phyloP scores from a whole-genome alignment of 2,329 filamentous ascomycete genomes.

The Colletotrichum lini region DNA sequence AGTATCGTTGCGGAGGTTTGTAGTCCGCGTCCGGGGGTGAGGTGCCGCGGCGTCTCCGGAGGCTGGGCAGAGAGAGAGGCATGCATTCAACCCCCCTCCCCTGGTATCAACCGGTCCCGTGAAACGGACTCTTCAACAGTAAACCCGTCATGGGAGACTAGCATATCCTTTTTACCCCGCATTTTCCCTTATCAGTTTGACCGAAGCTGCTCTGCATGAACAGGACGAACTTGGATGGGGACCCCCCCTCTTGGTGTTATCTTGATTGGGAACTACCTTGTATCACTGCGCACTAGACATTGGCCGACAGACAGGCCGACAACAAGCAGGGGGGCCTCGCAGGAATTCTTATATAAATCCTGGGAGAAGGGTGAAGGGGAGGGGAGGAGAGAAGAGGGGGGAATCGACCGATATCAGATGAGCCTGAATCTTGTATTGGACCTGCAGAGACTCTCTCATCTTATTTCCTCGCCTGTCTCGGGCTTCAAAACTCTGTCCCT shows the following conservation, averaged over 20 bases:
- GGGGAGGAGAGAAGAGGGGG: background rate
- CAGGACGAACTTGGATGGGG: background rate
- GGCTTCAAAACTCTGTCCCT: background rate
- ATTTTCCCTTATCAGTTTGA: slow-evolving; percentile 1
- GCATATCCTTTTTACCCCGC: background rate
- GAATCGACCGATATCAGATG: background rate
- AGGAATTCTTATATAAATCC: background rate
- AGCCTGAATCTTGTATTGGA: background rate
- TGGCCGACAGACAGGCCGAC: too few species aligned
- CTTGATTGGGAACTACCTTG: background rate
- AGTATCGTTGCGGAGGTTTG: slow-evolving; percentile 35
- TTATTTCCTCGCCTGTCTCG: background rate
- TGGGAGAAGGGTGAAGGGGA: too few species aligned
- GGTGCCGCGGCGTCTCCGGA: slow-evolving; percentile 1
- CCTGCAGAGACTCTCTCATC: background rate
- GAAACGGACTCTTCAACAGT: background rate
- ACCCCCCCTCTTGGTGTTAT: background rate
- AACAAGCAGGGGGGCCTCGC: too few species aligned
- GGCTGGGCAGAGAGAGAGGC: background rate
- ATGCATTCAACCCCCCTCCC: background rate
- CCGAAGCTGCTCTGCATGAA: background rate
- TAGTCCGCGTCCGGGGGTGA: slow-evolving; percentile 10
- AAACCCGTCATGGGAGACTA: background rate
- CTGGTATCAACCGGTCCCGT: background rate
- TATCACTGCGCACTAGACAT: background rate